Conservation (phyloP, 768 basidiomycete species). For the Hemileccinum rubropunctum region DNA sequence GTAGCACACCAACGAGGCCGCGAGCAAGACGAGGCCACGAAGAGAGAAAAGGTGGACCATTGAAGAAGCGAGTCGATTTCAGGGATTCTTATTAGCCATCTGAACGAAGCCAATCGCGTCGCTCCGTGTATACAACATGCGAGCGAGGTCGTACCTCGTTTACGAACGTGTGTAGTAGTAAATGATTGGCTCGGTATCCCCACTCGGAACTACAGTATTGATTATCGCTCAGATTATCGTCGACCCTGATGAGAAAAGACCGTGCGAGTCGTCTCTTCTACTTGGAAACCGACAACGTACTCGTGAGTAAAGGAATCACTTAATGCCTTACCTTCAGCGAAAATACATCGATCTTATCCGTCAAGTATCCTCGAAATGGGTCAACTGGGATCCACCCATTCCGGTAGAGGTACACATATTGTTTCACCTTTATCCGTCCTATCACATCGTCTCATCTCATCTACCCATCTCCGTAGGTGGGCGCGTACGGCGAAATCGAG, state of each 20-base stretch:
- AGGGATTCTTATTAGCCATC: too few species aligned
- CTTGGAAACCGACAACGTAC: too few species aligned
- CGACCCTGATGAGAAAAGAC: not conserved
- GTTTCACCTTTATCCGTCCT: not conserved
- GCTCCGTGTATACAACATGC: too few species aligned
- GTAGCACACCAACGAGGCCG: slow-evolving; percentile 15
- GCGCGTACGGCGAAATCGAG: slow-evolving; percentile 33
- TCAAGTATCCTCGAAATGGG: slow-evolving; percentile 34
- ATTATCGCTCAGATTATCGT: not conserved
- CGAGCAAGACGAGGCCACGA: slow-evolving; percentile 16
- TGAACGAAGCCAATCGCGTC: not conserved
- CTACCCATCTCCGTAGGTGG: slow-evolving; percentile 26
- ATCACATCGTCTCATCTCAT: too few species aligned
- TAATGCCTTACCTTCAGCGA: slow-evolving; percentile 14
- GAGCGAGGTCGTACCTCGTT: not conserved
- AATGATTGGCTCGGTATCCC: too few species aligned
- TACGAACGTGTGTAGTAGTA: too few species aligned
- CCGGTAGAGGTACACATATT: slow-evolving; percentile 26
- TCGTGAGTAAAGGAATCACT: too few species aligned
- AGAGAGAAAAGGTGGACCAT: too few species aligned
- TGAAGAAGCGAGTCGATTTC: too few species aligned
- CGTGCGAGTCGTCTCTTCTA: too few species aligned
- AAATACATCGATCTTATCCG: slow-evolving; percentile 38
- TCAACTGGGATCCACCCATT: slow-evolving; percentile 37
- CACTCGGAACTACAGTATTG: too few species aligned